A percentile compares a stretch with the other conserved stretches of the same genome.
Conservation (phyloP, 768 basidiomycete genomes). For the Filobasidium floriforme region DNA sequence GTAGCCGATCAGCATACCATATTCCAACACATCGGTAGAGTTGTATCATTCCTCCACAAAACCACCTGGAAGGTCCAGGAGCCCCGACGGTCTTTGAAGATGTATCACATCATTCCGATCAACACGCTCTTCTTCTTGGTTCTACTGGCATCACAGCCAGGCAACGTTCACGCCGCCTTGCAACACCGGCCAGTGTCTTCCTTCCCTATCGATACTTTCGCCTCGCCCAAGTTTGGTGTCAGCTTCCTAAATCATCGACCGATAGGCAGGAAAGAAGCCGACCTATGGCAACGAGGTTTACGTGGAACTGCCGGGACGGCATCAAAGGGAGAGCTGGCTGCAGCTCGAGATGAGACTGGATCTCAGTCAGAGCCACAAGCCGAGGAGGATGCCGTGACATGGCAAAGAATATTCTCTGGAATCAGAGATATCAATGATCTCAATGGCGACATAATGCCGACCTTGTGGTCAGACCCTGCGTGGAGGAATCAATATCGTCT, state of each 20-base stretch:
- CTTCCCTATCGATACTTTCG: slow-evolving; percentile 34
- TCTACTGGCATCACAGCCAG: slow-evolving; percentile 23
- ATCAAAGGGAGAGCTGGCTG: slow-evolving; percentile 3
- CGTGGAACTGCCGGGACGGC: background rate
- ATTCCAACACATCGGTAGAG: too few species aligned
- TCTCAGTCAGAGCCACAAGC: background rate
- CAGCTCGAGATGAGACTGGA: background rate
- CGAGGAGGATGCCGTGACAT: background rate
- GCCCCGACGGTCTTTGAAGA: background rate
- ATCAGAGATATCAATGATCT: background rate
- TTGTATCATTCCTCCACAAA: too few species aligned
- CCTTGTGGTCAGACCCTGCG: too few species aligned
- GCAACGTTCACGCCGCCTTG: slow-evolving; percentile 13
- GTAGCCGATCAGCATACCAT: too few species aligned
- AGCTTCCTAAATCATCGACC: slow-evolving; percentile 40
- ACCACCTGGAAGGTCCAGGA: too few species aligned
- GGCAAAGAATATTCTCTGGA: background rate
- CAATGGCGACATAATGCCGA: too few species aligned
- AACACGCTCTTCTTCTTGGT: slow-evolving; percentile 27
- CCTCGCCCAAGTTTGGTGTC: slow-evolving; percentile 39
- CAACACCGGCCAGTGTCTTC: slow-evolving; percentile 29
- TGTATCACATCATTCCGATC: background rate
- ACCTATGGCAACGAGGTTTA: slow-evolving; percentile 12
- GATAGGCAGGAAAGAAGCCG: slow-evolving; percentile 31
- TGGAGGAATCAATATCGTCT: too few species aligned